Percentiles rank a stretch among this genome's conserved stretches.
Evolutionary conservation across 495 filamentous ascomycete species (phyloP).

Genomic region (Darksidea phi): DNA sequence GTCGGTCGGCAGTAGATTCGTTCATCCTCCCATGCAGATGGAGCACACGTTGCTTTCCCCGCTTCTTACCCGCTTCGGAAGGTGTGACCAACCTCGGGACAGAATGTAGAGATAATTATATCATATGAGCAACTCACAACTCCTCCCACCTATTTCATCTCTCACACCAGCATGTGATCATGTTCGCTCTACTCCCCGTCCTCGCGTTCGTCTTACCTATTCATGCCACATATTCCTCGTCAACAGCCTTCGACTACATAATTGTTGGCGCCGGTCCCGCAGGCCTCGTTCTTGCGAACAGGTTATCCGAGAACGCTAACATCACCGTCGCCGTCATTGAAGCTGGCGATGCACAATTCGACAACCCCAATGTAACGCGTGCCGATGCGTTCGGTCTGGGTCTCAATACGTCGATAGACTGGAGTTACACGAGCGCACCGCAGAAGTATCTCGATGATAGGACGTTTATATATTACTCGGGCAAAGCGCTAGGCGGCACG

Average conservation of each 20-base stretch:
- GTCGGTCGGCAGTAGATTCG: no score
- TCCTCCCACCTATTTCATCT: no score
- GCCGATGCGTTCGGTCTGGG: conserved; percentile 43
- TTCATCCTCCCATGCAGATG: no score
- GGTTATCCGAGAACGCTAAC: conserved; percentile 51
- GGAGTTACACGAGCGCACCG: conserved; percentile 50
- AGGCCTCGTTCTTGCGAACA: conserved; percentile 55
- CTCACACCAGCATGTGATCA: no score
- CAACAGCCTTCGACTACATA: conserved; percentile 7
- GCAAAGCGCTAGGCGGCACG: conserved; percentile 55
- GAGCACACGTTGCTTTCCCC: no score
- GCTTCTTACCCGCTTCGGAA: no score
- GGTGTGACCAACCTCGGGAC: no score
- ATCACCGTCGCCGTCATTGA: conserved; percentile 55
- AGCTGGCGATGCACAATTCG: conserved; percentile 52
- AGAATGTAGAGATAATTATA: no score
- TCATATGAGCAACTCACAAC: no score
- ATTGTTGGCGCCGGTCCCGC: conserved; percentile 36
- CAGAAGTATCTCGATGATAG: conserved; percentile 47
- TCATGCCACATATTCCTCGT: background rate
- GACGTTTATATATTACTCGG: conserved; percentile 46
- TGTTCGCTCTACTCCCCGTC: no score
- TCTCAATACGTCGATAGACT: conserved; percentile 52
- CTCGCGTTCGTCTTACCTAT: no score
- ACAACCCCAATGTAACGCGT: conserved; percentile 53